phyloP scores from a whole-genome alignment of 2,329 filamentous ascomycete species.

The Fusarium decemcellulare region DNA sequence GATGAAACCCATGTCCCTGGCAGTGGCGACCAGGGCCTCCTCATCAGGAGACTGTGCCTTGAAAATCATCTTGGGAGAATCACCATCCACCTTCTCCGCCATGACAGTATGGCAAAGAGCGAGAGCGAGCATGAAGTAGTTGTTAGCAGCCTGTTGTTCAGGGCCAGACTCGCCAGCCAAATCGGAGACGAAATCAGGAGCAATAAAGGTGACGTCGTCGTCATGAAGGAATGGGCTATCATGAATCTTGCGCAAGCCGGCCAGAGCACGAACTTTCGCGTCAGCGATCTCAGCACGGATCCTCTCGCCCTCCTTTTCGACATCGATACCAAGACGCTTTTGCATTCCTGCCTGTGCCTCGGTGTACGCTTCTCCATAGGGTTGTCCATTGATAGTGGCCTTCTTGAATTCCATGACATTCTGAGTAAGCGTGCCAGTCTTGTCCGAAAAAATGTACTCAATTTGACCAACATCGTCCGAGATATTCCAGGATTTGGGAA shows the following conservation, averaged over 20 bases:
- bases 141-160: constrained; percentile 83
- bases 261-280: constrained; percentile 81
- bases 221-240: constrained; percentile 93
- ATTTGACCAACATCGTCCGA: constrained; percentile 98
- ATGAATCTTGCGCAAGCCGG: constrained; percentile 80
- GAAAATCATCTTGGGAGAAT: constrained; percentile 91
- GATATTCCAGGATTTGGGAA: constrained; percentile 99
- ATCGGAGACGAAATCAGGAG: constrained; percentile 90
- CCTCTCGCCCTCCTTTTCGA: constrained; percentile 82
- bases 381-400: constrained; percentile 93
- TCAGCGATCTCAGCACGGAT: constrained; percentile 84
- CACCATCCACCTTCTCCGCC: constrained; percentile 89
- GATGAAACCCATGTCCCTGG: constrained; percentile 95
- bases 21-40: constrained; percentile 92
- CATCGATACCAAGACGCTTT: constrained; percentile 88
- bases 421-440: constrained; percentile 95
- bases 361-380: constrained; percentile 97
- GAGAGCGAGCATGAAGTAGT: constrained; percentile 94
- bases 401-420: constrained; percentile 99
- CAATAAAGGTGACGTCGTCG: constrained; percentile 91
- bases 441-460: constrained; percentile 99
- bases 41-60: constrained; percentile 98
- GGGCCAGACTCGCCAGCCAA: constrained; percentile 82
- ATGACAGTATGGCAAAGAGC: constrained; percentile 98
- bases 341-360: constrained; percentile 98